phyloP scores from a whole-genome alignment of 176 grass and related monocot genomes.

The Lolium rigidum region DNA sequence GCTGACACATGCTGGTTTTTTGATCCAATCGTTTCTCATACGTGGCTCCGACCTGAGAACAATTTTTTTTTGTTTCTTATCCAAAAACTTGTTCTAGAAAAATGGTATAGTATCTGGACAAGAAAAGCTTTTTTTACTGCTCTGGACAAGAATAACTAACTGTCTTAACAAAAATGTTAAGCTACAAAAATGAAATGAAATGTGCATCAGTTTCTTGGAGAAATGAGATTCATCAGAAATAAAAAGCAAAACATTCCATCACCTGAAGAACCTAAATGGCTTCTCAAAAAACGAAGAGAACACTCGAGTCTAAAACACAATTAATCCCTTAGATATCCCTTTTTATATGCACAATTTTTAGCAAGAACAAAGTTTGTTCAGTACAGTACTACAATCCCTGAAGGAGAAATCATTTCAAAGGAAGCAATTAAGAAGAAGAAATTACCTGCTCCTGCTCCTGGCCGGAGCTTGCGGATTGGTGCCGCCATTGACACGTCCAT shows the following conservation, averaged over 20 bases:
- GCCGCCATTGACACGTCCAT: slow-evolving; percentile 19
- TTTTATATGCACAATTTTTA: neutral
- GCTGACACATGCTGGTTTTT: slow-evolving; percentile 21
- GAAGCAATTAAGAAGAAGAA: neutral
- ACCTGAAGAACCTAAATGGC: neutral
- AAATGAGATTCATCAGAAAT: neutral
- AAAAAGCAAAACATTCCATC: neutral
- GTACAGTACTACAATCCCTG: neutral
- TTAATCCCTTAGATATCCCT: neutral
- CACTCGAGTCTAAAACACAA: neutral
- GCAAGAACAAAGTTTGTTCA: neutral
- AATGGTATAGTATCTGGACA: neutral
- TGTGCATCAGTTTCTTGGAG: neutral
- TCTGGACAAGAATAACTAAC: neutral
- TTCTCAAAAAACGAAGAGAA: neutral
- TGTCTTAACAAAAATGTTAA: no score
- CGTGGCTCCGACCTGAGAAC: neutral
- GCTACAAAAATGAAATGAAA: neutral
- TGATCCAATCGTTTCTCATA: slow-evolving; percentile 32
- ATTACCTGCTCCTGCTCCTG: slow-evolving; percentile 56
- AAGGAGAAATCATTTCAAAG: slow-evolving; percentile 4
- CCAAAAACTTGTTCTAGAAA: neutral
- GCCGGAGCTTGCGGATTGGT: neutral
- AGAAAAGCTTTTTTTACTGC: neutral
- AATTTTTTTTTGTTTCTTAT: neutral